Conservation (phyloP, 2,329 filamentous ascomycete species). For the Aaosphaeria pasadenensis region DNA sequence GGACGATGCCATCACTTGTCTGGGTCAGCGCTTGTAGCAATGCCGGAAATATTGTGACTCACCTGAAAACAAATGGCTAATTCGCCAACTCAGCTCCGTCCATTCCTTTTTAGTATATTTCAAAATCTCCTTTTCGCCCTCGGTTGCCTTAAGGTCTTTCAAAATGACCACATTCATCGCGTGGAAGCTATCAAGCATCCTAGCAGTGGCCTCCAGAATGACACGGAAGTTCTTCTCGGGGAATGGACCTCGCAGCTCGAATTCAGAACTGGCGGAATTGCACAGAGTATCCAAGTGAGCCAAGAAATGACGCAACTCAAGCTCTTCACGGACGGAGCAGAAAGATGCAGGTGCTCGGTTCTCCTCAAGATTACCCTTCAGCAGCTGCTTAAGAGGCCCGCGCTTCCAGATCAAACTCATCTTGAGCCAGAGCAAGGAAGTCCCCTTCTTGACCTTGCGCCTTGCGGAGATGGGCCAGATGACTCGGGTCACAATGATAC, state of each 20-base stretch:
- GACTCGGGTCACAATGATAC: constrained; percentile 80
- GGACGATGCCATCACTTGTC: constrained; percentile 76
- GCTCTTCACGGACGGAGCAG: constrained; percentile 84
- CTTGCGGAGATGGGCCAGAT: constrained; percentile 94
- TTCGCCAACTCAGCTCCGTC: constrained; percentile 76
- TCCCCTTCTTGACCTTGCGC: constrained; percentile 81
- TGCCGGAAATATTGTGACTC: constrained; percentile 14
- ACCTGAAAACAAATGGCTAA: constrained; percentile 78
- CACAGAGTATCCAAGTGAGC: constrained; percentile 72
- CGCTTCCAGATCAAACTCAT: constrained; percentile 97
- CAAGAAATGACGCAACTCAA: constrained; percentile 76
- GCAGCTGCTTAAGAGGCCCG: constrained; percentile 75
- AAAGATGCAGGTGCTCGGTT: constrained; percentile 52
- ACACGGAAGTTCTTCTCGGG: constrained; percentile 68
- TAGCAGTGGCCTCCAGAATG: constrained; percentile 75
- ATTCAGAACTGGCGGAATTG: constrained; percentile 74
- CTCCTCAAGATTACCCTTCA: constrained; percentile 36
- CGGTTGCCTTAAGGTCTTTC: constrained; percentile 71
- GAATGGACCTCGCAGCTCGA: constrained; percentile 85
- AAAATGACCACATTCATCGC: constrained; percentile 92
- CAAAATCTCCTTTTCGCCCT: constrained; percentile 78
- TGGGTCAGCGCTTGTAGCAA: background rate
- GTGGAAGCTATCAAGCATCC: constrained; percentile 90
- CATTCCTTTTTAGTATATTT: constrained; percentile 77
- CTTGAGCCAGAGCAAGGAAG: constrained; percentile 87